These are phyloP conservation scores for Pisolithus orientalis DNA, from an alignment of 768 basidiomycete genomes.

Conservation along the genomic window DNA sequence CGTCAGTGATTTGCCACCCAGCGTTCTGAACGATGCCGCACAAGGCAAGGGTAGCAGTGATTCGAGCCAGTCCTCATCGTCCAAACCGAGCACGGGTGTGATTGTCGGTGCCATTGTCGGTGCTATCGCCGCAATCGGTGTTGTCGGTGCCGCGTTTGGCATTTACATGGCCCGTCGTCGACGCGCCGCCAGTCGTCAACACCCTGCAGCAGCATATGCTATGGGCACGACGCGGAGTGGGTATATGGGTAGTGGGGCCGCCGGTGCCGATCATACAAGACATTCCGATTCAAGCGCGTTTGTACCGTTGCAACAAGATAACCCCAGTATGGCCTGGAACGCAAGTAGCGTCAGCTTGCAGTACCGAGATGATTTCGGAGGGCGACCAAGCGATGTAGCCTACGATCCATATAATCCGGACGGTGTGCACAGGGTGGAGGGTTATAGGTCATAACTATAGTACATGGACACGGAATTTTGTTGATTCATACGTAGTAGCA, in stretches of 20 bases:
- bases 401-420: slow-evolving; percentile 25
- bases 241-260: slow-evolving; percentile 19
- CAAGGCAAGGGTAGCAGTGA: slow-evolving; percentile 23
- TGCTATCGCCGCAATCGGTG: slow-evolving; percentile 21
- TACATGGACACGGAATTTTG: not conserved
- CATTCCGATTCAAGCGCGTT: slow-evolving; percentile 66
- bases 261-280: slow-evolving; percentile 23
- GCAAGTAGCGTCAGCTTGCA: slow-evolving; percentile 44
- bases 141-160: slow-evolving; percentile 33
- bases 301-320: slow-evolving; percentile 63
- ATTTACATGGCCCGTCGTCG: slow-evolving; percentile 47
- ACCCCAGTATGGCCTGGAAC: slow-evolving; percentile 52
- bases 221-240: slow-evolving; percentile 31
- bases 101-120: slow-evolving; percentile 28
- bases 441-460: not conserved
- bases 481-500: not conserved
- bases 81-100: slow-evolving; percentile 11
- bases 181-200: slow-evolving; percentile 31
- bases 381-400: slow-evolving; percentile 1
- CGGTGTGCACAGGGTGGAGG: slow-evolving; percentile 2
- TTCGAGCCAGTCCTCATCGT: slow-evolving; percentile 13
- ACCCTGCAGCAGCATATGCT: slow-evolving; percentile 32
- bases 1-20: slow-evolving; percentile 24
- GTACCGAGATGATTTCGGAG: slow-evolving; percentile 27
- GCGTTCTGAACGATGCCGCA: slow-evolving; percentile 38